Base-by-base conservation (phyloP, 768 basidiomycete species). In the Auricularia sp. region DNA sequence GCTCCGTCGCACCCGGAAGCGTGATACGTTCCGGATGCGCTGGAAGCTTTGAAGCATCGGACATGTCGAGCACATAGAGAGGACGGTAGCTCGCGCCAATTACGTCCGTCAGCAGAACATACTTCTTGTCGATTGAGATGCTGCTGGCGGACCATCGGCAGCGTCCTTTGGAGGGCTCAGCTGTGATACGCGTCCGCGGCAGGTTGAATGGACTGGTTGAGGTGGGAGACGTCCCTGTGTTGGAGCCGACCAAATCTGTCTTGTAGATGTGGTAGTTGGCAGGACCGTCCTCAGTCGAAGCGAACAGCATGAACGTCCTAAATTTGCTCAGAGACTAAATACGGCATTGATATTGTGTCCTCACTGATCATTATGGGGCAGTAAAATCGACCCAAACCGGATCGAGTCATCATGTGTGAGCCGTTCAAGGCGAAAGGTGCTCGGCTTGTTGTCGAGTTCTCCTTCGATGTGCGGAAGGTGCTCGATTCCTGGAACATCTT, bases 261-360 rank as follows among this genome's bases (percentile, higher is more conserved):
- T 74, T 56, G 67, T 79, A 79, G 23, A 74, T 72, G 11, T 79
- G 69, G 43, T 76, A 75, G 66, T 79, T 78, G 1, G 68, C 72
- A 42, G 71, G 68, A 43, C 78, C 78, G 62, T 76, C 78, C 66
- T 78, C 79, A 69, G 79, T 79, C 33, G 76, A 79, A 36, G 71
- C 66, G 66, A 76, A 79, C 2, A 75, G 70, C 68, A 79, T 71
- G n/a, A 79, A 53, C 56, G 76, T 79, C 56, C 35, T 33, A 42
- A 6, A 68, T 14, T 21, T 16, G 34, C 56, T 5, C 44, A 7
- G 29, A 35, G 29, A 12, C 33, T 6, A 10, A 1, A 29, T 8
- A 39, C 11, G 39, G 42, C 7, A 18, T 3, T 35, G 3, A 14
- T 12, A n/a, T 0, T 5, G 21, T n/a, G 18, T 14, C 69, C 72